These are phyloP conservation scores for Phtheirospermum japonicum DNA, from an alignment of 257 asterid species.

Conservation along the genomic window DNA sequence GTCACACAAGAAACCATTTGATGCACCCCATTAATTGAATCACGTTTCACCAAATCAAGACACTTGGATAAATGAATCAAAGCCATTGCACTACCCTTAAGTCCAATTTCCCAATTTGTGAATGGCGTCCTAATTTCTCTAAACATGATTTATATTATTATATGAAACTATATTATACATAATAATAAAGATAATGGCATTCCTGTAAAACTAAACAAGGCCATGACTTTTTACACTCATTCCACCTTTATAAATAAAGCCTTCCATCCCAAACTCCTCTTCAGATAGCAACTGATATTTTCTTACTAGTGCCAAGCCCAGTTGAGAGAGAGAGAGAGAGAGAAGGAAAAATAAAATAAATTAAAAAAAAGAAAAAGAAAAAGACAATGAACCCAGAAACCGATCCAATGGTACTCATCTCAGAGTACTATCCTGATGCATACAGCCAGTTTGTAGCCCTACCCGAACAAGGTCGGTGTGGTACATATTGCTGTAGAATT, in stretches of 20 bases:
- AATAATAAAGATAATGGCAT: too few species aligned
- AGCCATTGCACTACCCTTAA: too few species aligned
- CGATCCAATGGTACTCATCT: conserved; percentile 39
- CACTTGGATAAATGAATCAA: conserved; percentile 6
- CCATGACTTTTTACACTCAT: conserved; percentile 22
- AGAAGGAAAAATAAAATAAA: too few species aligned
- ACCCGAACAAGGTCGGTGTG: conserved; percentile 14
- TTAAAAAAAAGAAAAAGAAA: neutral
- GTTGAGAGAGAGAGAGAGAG: neutral
- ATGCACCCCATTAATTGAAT: too few species aligned
- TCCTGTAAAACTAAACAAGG: conserved; percentile 22
- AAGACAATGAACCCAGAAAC: conserved; percentile 26
- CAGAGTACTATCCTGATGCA: conserved; percentile 32
- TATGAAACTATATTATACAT: too few species aligned
- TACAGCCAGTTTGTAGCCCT: conserved; percentile 8
- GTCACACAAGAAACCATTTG: too few species aligned
- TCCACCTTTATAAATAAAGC: conserved; percentile 43
- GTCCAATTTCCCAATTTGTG: conserved; percentile 34
- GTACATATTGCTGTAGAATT: too few species aligned
- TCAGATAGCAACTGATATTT: too few species aligned
- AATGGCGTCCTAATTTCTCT: neutral
- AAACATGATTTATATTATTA: too few species aligned
- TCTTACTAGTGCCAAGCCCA: too few species aligned
- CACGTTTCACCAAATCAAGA: conserved; percentile 41
- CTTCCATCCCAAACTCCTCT: conserved; percentile 15